Base-by-base conservation (phyloP, 2,329 filamentous ascomycete genomes). In the Phaeosphaeriaceae sp. region DNA sequence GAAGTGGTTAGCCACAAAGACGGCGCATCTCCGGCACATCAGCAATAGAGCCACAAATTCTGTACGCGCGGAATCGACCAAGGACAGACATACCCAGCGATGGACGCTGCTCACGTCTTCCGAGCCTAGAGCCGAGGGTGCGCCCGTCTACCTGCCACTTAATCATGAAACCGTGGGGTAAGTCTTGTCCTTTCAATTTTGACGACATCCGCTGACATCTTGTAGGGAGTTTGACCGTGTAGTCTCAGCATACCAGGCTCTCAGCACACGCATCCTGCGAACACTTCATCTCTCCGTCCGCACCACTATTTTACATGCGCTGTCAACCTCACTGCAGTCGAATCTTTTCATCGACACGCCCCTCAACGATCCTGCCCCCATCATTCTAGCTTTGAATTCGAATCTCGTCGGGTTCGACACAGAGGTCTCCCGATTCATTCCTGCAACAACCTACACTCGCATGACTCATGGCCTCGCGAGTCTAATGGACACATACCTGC, bases 1-100 rank as follows among this genome's bases (percentile, higher is more conserved):
- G 92, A 95, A 96, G 82, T 99, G 95, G 95, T 86, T 99, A 36
- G 89, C 91, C 20, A 89, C 89, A 67, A 95, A 94, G 79, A 88
- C 96, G 44, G 82, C 85, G n/a, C 84, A 91, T 56, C 83, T 99
- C 53, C 87, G 95, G 44, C 89, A 94, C 71, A 92, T 97, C 69
- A 94, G 91, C 20, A 83, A 85, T 52, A 88, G 90, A 60, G 88
- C 91, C 47, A 86, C 87, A 40, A 88, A 92, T 76, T 88, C 87
- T 31, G 85, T 88, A 63, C 79, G 83, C 44, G 83, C 76, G 51
- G 75, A 78, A 25, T 67, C 73, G 24, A 79, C 72, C 54, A 77
- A 71, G 24, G 75, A 73, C 56, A 77, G 83, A 27, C 87, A 90
- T 58, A 88, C 85, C 65, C 88, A 91, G 57, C 87, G 93, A 57